phyloP scores from a whole-genome alignment of 2,329 filamentous ascomycete species.

The Colletotrichum sp. region DNA sequence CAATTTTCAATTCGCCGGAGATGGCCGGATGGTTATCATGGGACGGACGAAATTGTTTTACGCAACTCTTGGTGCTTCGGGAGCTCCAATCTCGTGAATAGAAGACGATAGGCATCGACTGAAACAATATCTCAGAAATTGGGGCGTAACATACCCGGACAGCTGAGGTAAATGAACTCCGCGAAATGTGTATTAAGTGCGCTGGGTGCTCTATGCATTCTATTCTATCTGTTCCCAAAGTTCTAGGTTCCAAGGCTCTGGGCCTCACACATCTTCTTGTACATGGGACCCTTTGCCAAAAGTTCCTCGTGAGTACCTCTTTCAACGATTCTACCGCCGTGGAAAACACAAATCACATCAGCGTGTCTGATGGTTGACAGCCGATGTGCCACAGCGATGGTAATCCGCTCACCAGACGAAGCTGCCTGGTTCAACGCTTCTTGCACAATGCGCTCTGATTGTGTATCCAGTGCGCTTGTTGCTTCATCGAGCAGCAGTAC shows the following conservation, averaged over 20 bases:
- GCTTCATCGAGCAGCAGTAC: conserved; percentile 78
- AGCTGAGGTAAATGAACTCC: rapidly evolving
- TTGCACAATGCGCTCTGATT: conserved; percentile 71
- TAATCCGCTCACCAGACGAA: conserved; percentile 46
- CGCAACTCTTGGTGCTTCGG: conserved; percentile 29
- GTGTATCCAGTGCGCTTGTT: conserved; percentile 68
- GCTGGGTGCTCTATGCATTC: neutral
- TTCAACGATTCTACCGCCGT: conserved; percentile 61
- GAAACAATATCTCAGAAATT: rapidly evolving
- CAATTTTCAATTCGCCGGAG: conserved; percentile 50
- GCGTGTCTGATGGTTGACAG: conserved; percentile 60
- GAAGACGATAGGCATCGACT: neutral
- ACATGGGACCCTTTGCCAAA: conserved; percentile 51
- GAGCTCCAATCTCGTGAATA: neutral
- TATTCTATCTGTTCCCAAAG: neutral
- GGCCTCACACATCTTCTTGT: conserved; percentile 58
- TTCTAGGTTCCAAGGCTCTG: conserved; percentile 37
- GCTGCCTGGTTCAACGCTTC: conserved; percentile 54
- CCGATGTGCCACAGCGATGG: conserved; percentile 71
- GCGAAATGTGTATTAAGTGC: neutral
- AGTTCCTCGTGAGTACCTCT: conserved; percentile 65
- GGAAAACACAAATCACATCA: conserved; percentile 60
- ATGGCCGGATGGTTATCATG: conserved; percentile 39
- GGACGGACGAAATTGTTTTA: conserved; percentile 40
- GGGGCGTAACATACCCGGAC: neutral